phyloP scores from a whole-genome alignment of 1,284 basidiomycete species.

The Trametes pubescens region DNA sequence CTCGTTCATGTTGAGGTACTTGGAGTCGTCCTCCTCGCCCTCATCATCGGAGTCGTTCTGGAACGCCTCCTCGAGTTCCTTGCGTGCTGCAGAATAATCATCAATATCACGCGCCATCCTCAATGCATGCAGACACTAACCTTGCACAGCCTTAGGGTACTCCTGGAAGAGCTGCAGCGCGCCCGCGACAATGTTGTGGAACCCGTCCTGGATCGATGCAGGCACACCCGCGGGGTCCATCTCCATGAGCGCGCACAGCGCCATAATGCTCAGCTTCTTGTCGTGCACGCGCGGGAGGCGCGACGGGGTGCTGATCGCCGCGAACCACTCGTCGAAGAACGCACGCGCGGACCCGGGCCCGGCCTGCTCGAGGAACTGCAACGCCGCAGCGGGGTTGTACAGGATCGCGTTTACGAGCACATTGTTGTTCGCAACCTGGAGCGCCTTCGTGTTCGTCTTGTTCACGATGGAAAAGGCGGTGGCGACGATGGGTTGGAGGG shows the following conservation, averaged over 20 bases:
- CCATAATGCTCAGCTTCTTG: slow-evolving; percentile 84
- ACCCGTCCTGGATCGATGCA: slow-evolving; percentile 67
- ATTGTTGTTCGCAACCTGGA: slow-evolving; percentile 83
- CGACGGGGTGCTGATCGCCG: slow-evolving; percentile 66
- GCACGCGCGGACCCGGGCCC: slow-evolving; percentile 63
- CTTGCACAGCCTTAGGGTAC: slow-evolving; percentile 75
- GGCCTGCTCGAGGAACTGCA: slow-evolving; percentile 76
- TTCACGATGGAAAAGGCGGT: slow-evolving; percentile 68
- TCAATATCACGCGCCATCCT: background rate
- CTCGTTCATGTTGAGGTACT: slow-evolving; percentile 71
- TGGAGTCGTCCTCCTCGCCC: slow-evolving; percentile 63
- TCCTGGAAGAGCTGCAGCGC: slow-evolving; percentile 77
- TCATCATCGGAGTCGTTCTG: slow-evolving; percentile 69
- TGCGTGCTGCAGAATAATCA: slow-evolving; percentile 59
- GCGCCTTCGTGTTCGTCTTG: slow-evolving; percentile 64
- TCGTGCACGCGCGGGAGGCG: slow-evolving; percentile 89
- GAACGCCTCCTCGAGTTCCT: slow-evolving; percentile 66
- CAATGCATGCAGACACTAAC: slow-evolving; percentile 43
- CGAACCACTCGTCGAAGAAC: slow-evolving; percentile 88
- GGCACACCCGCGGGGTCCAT: slow-evolving; percentile 67
- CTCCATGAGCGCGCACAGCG: slow-evolving; percentile 79
- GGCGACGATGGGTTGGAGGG: slow-evolving; percentile 63
- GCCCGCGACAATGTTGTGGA: slow-evolving; percentile 77
- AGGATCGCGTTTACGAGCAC: slow-evolving; percentile 87
- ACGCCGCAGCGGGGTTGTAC: slow-evolving; percentile 83